Evolutionary conservation across 1,139 yeast genomes (phyloP).

Genomic region (Scheffersomyces lignicola): DNA sequence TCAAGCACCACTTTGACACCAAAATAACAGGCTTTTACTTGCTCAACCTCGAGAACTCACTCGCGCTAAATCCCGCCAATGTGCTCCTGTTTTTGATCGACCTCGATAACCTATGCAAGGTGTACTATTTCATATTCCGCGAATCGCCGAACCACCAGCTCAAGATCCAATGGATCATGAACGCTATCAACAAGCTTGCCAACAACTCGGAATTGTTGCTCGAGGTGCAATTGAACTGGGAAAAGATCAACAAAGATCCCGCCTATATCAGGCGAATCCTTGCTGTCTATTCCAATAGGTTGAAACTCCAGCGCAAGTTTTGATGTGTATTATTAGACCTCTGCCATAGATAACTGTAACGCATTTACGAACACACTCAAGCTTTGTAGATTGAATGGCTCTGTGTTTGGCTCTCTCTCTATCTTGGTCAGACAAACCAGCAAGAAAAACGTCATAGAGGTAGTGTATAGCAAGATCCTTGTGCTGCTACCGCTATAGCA

Average conservation of each 20-base stretch:
- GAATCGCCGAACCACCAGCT: slow-evolving; percentile 7
- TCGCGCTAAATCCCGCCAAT: slow-evolving; percentile 5
- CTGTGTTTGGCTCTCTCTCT: too few species aligned
- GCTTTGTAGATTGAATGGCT: too few species aligned
- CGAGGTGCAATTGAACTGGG: slow-evolving; percentile 9
- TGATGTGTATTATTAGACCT: background rate
- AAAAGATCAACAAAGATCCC: slow-evolving; percentile 8
- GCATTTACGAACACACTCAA: too few species aligned
- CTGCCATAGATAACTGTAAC: too few species aligned
- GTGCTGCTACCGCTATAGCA: too few species aligned
- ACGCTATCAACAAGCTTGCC: slow-evolving; percentile 4
- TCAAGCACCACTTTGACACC: slow-evolving; percentile 8
- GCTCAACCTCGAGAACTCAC: slow-evolving; percentile 5
- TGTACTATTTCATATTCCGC: slow-evolving; percentile 8
- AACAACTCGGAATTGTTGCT: slow-evolving; percentile 5
- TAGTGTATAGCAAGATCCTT: too few species aligned
- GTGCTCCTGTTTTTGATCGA: slow-evolving; percentile 7
- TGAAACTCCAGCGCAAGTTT: background rate
- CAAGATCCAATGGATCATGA: slow-evolving; percentile 11
- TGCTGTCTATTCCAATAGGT: slow-evolving; percentile 6
- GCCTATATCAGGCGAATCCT: slow-evolving; percentile 7
- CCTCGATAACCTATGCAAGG: slow-evolving; percentile 8
- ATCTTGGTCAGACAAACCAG: too few species aligned
- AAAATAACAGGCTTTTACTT: slow-evolving; percentile 7
- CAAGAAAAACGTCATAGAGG: too few species aligned